phyloP scores from a whole-genome alignment of 805 yeast genomes.

The Myxozyma udenii region DNA sequence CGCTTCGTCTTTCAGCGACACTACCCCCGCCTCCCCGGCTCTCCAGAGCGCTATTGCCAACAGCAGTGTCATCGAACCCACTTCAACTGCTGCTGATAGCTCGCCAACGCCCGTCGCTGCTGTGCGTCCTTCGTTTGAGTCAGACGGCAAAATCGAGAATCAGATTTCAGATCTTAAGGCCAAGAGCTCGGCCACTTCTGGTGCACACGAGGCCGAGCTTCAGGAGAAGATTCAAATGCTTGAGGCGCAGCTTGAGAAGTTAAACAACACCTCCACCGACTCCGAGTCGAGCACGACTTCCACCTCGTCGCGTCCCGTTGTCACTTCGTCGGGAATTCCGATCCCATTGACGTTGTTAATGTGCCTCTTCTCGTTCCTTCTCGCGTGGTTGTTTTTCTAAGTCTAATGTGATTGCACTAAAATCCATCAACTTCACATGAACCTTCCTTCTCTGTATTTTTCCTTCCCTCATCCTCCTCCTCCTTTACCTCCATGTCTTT shows the following conservation, averaged over 20 bases:
- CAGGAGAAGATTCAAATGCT: too few species aligned
- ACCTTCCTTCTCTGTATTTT: too few species aligned
- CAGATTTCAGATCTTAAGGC: conserved; percentile 19
- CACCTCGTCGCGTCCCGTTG: conserved; percentile 12
- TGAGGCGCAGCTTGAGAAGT: not conserved
- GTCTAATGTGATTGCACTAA: not conserved
- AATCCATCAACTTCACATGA: not conserved
- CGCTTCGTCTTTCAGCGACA: conserved; percentile 9
- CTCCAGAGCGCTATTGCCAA: conserved; percentile 25
- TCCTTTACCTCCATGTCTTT: too few species aligned
- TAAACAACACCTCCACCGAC: not conserved
- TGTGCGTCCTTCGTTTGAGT: conserved; percentile 15
- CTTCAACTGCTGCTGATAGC: conserved; percentile 21
- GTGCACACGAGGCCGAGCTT: conserved; percentile 12
- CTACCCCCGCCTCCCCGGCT: conserved; percentile 34
- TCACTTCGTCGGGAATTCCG: conserved; percentile 47
- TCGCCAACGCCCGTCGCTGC: conserved; percentile 25
- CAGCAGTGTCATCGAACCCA: conserved; percentile 21
- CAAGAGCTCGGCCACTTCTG: conserved; percentile 14
- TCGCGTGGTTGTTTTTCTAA: conserved; percentile 72
- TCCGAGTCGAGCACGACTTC: not conserved
- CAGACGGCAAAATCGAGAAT: conserved; percentile 13
- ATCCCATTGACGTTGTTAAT: conserved; percentile 53
- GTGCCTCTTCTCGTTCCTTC: conserved; percentile 53
- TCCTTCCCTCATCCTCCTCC: too few species aligned